Base-by-base conservation (phyloP, 1,284 basidiomycete species). In the Malassezia obtusa region DNA sequence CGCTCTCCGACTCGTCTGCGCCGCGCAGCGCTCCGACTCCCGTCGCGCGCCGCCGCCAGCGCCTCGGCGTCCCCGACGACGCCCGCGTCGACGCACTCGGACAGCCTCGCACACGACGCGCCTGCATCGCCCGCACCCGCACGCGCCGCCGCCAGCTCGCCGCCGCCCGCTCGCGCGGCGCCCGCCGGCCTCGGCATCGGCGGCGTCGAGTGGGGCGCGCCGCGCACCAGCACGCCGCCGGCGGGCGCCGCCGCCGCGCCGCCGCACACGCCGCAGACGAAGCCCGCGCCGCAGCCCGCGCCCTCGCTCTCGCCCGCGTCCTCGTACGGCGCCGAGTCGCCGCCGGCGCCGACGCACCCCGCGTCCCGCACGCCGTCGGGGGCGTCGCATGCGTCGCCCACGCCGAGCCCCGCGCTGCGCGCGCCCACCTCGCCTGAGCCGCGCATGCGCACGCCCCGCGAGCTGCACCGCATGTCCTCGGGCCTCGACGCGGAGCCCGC, bases 1-100 rank as follows among this genome's bases (percentile, higher is more conserved):
- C 19, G 5, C 21, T 33, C 6, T 53, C 52, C 5, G 52, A 53
- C 24, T 26, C 52, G 17, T 49, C 52, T 2, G 19, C 24, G 24
- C 10, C 33, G 26, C 43, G 28, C 43, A 31, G 33, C 28, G 17
- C 12, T n/a, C n/a, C n/a, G n/a, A 12, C 38, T n/a, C 4, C 17
- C 17, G 37, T 25, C 12, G 10, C 36, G 14, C 9, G 21, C 17
- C 30, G 9, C 40, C 11, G 9, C 15, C 3, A 43, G 24, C 30
- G 2, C 19, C 15, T 10, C 30, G 12, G 40, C 24, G 4, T 43
- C 40, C 9, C 40, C 40, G 14, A 17, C 33, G 3, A n/a, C 45
- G 7, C 19, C 46, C 1, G 35, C 46, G 19, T 24, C 36, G 33
- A 17, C 10, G 14, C 17, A 36, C 25, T 37, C 46, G 15, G 25